Conservation (phyloP, 345 rosid genomes). For the Xanthoceras sorbifolium region DNA sequence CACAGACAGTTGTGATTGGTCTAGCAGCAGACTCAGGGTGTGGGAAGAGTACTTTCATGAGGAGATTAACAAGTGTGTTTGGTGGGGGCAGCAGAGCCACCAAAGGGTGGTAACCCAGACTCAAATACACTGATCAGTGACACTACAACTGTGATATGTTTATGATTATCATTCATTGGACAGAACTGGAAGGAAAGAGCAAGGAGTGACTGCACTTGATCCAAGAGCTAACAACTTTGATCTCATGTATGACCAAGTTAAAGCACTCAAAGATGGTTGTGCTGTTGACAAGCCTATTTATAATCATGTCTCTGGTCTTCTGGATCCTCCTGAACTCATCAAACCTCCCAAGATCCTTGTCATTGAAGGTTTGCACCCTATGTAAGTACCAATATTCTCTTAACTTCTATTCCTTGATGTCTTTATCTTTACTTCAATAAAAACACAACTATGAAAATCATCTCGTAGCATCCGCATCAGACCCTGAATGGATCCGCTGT, state of each 20-base stretch:
- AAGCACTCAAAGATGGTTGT: constrained; percentile 75
- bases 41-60: constrained; percentile 92
- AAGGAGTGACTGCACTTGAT: constrained; percentile 94
- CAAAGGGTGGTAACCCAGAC: constrained; percentile 93
- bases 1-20: constrained; percentile 79
- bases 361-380: constrained; percentile 97
- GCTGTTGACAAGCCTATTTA: constrained; percentile 91
- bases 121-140: constrained; percentile 94
- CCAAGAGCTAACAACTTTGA: constrained; percentile 90
- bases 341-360: constrained; percentile 96
- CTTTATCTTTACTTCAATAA: too few relatives aligned
- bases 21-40: constrained; percentile 96
- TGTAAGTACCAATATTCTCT: constrained; percentile 54
- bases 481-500: too few relatives aligned
- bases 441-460: too few relatives aligned
- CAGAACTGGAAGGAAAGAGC: constrained; percentile 82
- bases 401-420: too few relatives aligned
- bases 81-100: constrained; percentile 98
- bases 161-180: constrained; percentile 90
- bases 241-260: constrained; percentile 95
- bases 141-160: constrained; percentile 86
- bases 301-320: constrained; percentile 86
- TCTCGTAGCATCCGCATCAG: too few relatives aligned
- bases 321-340: constrained; percentile 91
- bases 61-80: constrained; percentile 87